Evolutionary conservation across 805 yeast species (phyloP).

Genomic region (Nakazawaea populi): DNA sequence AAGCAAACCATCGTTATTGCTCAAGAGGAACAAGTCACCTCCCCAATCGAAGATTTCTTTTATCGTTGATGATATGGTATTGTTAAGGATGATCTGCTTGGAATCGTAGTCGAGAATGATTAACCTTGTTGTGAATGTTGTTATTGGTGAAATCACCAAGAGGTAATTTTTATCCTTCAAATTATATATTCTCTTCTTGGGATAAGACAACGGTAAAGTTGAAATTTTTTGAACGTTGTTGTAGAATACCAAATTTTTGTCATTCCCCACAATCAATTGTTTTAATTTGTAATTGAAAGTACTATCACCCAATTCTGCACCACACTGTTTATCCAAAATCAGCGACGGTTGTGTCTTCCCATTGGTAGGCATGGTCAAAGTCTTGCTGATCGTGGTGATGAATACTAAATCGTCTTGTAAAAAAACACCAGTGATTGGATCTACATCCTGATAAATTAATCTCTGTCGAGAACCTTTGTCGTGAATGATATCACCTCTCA

Average conservation of each 20-base stretch:
- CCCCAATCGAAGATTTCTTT: conserved; percentile 51
- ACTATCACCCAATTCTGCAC: conserved; percentile 46
- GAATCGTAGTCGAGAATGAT: conserved; percentile 64
- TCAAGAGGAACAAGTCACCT: conserved; percentile 53
- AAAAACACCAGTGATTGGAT: conserved; percentile 76
- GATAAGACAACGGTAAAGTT: conserved; percentile 48
- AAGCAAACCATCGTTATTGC: conserved; percentile 65
- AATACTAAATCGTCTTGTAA: conserved; percentile 54
- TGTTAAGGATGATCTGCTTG: conserved; percentile 64
- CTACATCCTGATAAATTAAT: conserved; percentile 62
- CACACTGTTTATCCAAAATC: conserved; percentile 37
- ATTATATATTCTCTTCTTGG: conserved; percentile 46
- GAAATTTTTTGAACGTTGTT: conserved; percentile 47
- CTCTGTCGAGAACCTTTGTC: conserved; percentile 92
- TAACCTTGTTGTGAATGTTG: conserved; percentile 44
- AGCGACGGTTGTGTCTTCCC: conserved; percentile 64
- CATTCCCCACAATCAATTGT: conserved; percentile 55
- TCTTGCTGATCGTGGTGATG: conserved; percentile 68
- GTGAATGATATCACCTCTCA: conserved; percentile 81
- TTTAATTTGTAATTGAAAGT: conserved; percentile 24
- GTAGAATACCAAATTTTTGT: conserved; percentile 60
- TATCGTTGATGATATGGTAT: conserved; percentile 62
- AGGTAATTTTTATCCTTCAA: conserved; percentile 43
- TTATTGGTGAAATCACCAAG: conserved; percentile 49
- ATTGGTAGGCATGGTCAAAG: conserved; percentile 66